Base-by-base conservation (phyloP, 2,329 filamentous ascomycete species). In the Periglandula ipomoeae region DNA sequence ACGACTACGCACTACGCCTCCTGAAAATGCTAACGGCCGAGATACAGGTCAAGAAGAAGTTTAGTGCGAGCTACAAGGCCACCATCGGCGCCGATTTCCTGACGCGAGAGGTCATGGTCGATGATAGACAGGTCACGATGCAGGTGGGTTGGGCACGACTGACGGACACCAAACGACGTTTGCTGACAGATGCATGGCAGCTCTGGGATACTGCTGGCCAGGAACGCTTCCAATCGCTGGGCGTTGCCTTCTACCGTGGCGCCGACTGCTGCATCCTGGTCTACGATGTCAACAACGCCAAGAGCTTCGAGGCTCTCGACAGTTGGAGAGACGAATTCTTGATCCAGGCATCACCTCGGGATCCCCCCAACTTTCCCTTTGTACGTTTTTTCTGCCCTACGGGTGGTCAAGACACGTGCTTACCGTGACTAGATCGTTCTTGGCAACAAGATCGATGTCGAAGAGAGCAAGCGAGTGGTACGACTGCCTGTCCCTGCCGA, bases 11-110 rank as follows among this genome's bases (percentile, higher is more conserved):
- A 37, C n/a, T 32, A 44, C 20, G 30, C 26, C 13, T 35, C 17
- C 23, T n/a, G 9, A 40, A n/a, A 20, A 35, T 45, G 34, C 52
- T 48, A 40, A 58, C 58, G 48, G 22, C 39, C 41, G 11, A 22
- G 32, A 27, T 51, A 58, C 58, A 97, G 91, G 91, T 98, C 80
- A 98, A 98, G 78, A 98, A 98, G 76, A 97, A 98, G 70, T 98
- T 98, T 76, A 96, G 90, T 68, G 91, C 90, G 58, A 96, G 90
- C 75, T 98, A 98, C 82, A 98, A 98, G 75, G 93, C 93, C 52
- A 98, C 93, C 41, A 98, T 98, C 67, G 93, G 93, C 58, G 93
- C 93, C 67, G 93, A 98, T 70, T 98, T 98, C 71, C 77, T 98
- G 53, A 98, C 93, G 49, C 94, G 95, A 68, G 93, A 98, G 74